Base-by-base conservation (phyloP, 164 flowering plant species). In the Vitis cinerea region DNA sequence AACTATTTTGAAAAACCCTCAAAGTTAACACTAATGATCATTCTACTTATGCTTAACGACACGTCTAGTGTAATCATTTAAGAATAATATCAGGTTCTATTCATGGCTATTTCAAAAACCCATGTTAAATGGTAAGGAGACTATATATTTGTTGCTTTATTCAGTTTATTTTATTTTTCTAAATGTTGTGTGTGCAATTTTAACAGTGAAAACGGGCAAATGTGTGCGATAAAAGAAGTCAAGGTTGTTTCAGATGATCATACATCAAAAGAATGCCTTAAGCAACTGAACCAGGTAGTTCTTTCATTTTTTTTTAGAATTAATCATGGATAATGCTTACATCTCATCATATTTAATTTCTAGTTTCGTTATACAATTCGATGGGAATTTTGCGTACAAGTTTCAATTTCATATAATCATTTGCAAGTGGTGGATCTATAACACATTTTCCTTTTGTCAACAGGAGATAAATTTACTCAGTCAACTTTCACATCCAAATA, bases 201-300 rank as follows among this genome's bases (percentile, higher is more conserved):
- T 73, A 19, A 75, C 86, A 93, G 98, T 84, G 93, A 84, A 66
- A 86, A 75, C 64, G 97, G 98, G 56, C 88, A 89, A 66, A 90
- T 94, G 96, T 92, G 98, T 75, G 98, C 98, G 10, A 94, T 94
- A 76, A 94, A 94, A 68, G 98, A 94, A 83, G 97, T 92, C 63
- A 83, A 69, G 72, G 86, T 88, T 63, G 81, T 88, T 65, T 80
- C 87, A 15, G 97, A 94, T 81, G 96, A 94, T 83, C 88, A 74
- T 56, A 80, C 85, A 50, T 90, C 97, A 16, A 90, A 75, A 82
- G 97, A 94, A 75, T 82, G 88, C 77, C 87, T 94, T 52, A 89
- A 83, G 81, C 98, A 94, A 78, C 81, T 94, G 67, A 88, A 89
- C 71, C 97, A 92, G 90, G 97, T 92, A 9, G 59, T n/a, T 60